Conservation (phyloP, 805 yeast species). For the Suhomyces vadensis region DNA sequence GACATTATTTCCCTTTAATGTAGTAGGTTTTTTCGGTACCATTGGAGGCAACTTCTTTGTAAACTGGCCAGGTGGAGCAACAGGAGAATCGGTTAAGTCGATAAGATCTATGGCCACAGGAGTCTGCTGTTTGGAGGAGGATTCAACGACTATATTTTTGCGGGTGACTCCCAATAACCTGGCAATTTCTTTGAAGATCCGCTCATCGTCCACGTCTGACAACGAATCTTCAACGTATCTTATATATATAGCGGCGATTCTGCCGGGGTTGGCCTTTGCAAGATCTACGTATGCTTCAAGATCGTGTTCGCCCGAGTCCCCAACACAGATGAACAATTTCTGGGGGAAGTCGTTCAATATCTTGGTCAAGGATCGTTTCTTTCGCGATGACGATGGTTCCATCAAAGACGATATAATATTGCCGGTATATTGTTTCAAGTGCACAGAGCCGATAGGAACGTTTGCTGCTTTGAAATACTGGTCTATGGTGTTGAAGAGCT, state of each 20-base stretch:
- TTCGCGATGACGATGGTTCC: conserved; percentile 85
- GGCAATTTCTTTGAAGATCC: conserved; percentile 32
- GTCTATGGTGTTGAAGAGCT: conserved; percentile 61
- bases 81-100: conserved; percentile 36
- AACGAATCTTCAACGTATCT: conserved; percentile 72
- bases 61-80: neutral
- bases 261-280: conserved; percentile 60
- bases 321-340: conserved; percentile 79
- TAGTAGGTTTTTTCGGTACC: conserved; percentile 49
- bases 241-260: conserved; percentile 73
- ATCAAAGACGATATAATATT: conserved; percentile 76
- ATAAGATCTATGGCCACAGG: conserved; percentile 28
- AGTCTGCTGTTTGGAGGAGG: conserved; percentile 8
- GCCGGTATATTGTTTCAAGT: conserved; percentile 85
- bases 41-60: conserved; percentile 25
- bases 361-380: conserved; percentile 61
- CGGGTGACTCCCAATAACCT: conserved; percentile 19
- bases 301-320: conserved; percentile 96
- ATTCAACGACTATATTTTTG: conserved; percentile 4
- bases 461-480: conserved; percentile 55
- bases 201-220: conserved; percentile 50
- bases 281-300: conserved; percentile 84
- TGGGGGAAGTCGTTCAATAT: conserved; percentile 72
- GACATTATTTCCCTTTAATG: conserved; percentile 35
- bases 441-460: conserved; percentile 81